These are phyloP conservation scores for Pythium sp. DNA, from an alignment of 352 stramenopile genomes.

Conservation along the genomic window DNA sequence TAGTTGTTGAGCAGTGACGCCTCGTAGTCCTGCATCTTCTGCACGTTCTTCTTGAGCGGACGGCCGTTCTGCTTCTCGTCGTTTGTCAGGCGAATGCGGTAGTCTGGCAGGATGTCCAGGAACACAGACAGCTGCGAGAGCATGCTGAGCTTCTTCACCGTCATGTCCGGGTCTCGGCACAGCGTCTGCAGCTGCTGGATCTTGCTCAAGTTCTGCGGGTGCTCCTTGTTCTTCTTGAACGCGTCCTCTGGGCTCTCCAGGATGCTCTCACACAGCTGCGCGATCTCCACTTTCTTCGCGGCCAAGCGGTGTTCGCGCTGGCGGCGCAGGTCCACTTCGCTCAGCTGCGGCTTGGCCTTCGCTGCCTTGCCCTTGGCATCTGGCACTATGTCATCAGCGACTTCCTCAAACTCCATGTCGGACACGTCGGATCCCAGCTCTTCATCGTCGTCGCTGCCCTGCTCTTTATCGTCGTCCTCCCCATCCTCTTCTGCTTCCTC, in stretches of 20 bases:
- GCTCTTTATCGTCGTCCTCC: conserved; percentile 32
- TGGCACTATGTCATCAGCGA: conserved; percentile 27
- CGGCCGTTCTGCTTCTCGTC: conserved; percentile 83
- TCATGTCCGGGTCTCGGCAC: conserved; percentile 67
- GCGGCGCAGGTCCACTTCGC: conserved; percentile 54
- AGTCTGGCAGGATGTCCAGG: conserved; percentile 93
- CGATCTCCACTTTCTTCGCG: conserved; percentile 88
- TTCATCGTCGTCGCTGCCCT: conserved; percentile 23
- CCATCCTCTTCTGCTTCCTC: conserved; percentile 37
- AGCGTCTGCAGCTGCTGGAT: conserved; percentile 75
- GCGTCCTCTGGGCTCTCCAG: conserved; percentile 83
- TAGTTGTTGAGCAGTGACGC: conserved; percentile 74
- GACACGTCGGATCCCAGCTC: conserved; percentile 67
- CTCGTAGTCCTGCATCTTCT: conserved; percentile 86
- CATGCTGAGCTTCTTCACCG: conserved; percentile 85
- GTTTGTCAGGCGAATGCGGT: conserved; percentile 91
- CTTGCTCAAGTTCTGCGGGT: conserved; percentile 74
- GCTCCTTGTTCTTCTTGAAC: conserved; percentile 86
- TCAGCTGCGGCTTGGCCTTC: conserved; percentile 21
- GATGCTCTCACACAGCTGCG: conserved; percentile 87
- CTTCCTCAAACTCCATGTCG: conserved; percentile 82
- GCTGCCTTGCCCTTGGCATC: conserved; percentile 9
- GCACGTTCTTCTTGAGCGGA: conserved; percentile 84
- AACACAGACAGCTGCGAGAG: conserved; percentile 94
- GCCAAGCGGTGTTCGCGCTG: conserved; percentile 68